Evolutionary conservation across 805 yeast species (phyloP).

Genomic region (Metschnikowia sp.): DNA sequence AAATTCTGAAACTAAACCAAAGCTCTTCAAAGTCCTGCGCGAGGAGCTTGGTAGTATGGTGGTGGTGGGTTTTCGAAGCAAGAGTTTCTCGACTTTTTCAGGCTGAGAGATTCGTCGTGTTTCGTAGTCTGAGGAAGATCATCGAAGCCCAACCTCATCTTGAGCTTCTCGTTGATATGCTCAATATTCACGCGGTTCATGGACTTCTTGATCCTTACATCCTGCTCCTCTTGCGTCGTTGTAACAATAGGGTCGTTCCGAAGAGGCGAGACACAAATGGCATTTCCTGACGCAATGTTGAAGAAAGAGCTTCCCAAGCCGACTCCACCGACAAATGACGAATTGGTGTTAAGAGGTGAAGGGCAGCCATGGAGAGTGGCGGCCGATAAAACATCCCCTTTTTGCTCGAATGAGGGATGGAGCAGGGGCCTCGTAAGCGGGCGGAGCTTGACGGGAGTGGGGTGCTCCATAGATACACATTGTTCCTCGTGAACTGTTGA

Average conservation of each 20-base stretch:
- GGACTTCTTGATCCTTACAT: constrained; percentile 25
- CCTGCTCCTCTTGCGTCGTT: constrained; percentile 6
- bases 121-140: background rate
- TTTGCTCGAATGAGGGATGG: constrained; percentile 5
- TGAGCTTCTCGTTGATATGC: constrained; percentile 24
- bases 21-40: constrained; percentile 10
- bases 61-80: constrained; percentile 18
- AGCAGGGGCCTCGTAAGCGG: constrained; percentile 8
- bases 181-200: constrained; percentile 28
- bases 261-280: constrained; percentile 29
- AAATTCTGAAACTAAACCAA: background rate
- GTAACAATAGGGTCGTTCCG: constrained; percentile 11
- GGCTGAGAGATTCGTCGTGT: background rate
- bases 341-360: constrained; percentile 20
- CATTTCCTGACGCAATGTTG: constrained; percentile 25
- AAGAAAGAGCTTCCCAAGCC: constrained; percentile 40
- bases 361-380: constrained; percentile 5
- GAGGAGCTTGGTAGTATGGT: constrained; percentile 18
- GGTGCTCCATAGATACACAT: constrained; percentile 10
- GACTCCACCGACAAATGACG: constrained; percentile 29
- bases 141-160: constrained; percentile 6
- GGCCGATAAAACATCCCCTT: constrained; percentile 1
- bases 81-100: background rate
- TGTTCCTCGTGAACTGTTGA: constrained; percentile 7
- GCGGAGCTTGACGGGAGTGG: constrained; percentile 14